Conservation (phyloP, 2,329 filamentous ascomycete genomes). For the Colletotrichum shisoi region DNA sequence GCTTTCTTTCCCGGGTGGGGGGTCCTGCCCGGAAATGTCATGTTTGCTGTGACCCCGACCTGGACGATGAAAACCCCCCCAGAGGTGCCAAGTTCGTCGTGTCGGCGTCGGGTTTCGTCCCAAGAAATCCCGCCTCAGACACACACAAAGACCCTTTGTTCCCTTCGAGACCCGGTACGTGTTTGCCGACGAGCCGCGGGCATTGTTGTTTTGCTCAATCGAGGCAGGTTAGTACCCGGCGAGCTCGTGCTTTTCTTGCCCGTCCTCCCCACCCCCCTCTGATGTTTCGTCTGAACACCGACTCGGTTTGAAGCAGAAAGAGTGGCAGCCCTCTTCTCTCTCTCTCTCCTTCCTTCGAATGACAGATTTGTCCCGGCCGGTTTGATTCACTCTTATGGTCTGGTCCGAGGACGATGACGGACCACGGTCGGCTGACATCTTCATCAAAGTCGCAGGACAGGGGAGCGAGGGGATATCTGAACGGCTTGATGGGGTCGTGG, state of each 20-base stretch:
- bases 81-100: not conserved
- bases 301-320: not conserved
- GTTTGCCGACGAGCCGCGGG: not conserved
- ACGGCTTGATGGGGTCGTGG: not conserved
- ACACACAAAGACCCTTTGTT: slow-evolving; percentile 11
- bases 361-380: not conserved
- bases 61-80: not conserved
- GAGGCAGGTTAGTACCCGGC: not conserved
- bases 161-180: not conserved
- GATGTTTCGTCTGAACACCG: slow-evolving; percentile 16
- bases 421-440: not conserved
- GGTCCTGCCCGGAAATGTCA: not conserved
- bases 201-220: not conserved
- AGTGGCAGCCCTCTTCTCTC: not conserved
- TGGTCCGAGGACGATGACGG: not conserved
- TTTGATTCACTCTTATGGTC: not conserved
- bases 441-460: not conserved
- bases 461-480: not conserved
- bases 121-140: not conserved
- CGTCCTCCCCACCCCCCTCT: not conserved
- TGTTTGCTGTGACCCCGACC: not conserved
- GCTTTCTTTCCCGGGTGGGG: not conserved
- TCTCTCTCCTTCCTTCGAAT: not conserved
- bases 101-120: slow-evolving; percentile 10
- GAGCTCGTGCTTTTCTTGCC: not conserved